These are phyloP conservation scores for Vitis rotundifolia DNA, from an alignment of 164 flowering plant species.

Conservation along the genomic window DNA sequence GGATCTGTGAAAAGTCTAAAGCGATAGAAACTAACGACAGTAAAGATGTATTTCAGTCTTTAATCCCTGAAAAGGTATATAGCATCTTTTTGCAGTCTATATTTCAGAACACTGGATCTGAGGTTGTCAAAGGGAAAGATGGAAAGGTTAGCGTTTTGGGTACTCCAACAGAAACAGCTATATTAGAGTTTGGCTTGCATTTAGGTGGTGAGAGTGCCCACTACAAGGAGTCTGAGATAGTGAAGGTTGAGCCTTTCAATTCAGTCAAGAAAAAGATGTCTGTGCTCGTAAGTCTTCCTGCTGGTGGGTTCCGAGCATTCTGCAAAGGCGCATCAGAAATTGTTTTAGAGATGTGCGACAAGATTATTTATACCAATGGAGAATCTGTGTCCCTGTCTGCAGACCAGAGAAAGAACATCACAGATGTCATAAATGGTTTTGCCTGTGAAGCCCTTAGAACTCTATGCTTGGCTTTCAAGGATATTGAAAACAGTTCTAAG, in stretches of 20 bases:
- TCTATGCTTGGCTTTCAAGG: conserved; percentile 31
- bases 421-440: conserved; percentile 23
- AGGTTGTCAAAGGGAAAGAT: conserved; percentile 27
- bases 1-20: conserved; percentile 36
- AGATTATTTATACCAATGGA: conserved; percentile 18
- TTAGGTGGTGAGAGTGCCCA: conserved; percentile 19
- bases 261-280: conserved; percentile 38
- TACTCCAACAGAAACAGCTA: conserved; percentile 34
- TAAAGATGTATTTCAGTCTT: conserved; percentile 17
- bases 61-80: conserved; percentile 17
- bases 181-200: conserved; percentile 29
- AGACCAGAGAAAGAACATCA: conserved; percentile 12
- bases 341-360: conserved; percentile 24
- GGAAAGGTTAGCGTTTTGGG: conserved; percentile 26
- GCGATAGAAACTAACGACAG: conserved; percentile 10
- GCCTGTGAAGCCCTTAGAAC: conserved; percentile 33
- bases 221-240: conserved; percentile 12
- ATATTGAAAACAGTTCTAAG: conserved; percentile 11
- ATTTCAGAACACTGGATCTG: conserved; percentile 36
- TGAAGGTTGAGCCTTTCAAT: conserved; percentile 39
- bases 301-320: conserved; percentile 26
- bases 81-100: conserved; percentile 29
- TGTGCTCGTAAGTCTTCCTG: conserved; percentile 26
- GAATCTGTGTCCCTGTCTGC: conserved; percentile 19
- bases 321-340: conserved; percentile 38